Evolutionary conservation across 441 rosid genomes (phyloP).

Genomic region (Bocquillonia castaneifolia): DNA sequence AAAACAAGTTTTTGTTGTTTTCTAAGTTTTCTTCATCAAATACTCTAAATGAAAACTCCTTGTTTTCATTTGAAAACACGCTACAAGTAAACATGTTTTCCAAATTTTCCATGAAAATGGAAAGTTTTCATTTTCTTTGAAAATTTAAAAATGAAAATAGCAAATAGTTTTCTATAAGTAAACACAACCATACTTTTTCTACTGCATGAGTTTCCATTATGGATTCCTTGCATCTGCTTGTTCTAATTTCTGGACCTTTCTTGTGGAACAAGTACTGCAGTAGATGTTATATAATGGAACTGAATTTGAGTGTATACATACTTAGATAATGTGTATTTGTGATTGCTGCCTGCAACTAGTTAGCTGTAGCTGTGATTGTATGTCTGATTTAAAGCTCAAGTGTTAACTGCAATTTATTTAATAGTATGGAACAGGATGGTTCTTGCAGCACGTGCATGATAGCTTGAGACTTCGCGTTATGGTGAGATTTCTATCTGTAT

Average conservation of each 20-base stretch:
- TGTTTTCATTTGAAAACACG: too few relatives aligned
- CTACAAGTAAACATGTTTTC: too few relatives aligned
- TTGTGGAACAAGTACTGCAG: neutral
- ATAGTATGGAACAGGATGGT: constrained; percentile 92
- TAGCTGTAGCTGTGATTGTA: neutral
- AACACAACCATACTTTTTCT: too few relatives aligned
- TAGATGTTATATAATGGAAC: neutral
- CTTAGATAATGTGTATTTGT: neutral
- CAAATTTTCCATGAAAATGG: too few relatives aligned
- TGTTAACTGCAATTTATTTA: constrained; percentile 29
- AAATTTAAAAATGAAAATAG: too few relatives aligned
- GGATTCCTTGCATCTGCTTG: neutral
- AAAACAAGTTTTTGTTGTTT: too few relatives aligned
- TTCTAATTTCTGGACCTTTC: neutral
- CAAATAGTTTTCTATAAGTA: too few relatives aligned
- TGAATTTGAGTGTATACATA: neutral
- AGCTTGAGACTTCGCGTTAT: constrained; percentile 70
- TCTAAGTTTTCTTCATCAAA: too few relatives aligned
- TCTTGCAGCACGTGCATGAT: constrained; percentile 61
- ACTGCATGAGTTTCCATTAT: neutral
- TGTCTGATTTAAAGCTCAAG: constrained; percentile 3
- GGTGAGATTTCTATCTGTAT: constrained; percentile 74
- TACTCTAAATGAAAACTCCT: too few relatives aligned
- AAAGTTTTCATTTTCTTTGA: too few relatives aligned
- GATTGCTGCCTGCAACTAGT: neutral